Base-by-base conservation (phyloP, 2,329 filamentous ascomycete species). In the Penicillium expansum region DNA sequence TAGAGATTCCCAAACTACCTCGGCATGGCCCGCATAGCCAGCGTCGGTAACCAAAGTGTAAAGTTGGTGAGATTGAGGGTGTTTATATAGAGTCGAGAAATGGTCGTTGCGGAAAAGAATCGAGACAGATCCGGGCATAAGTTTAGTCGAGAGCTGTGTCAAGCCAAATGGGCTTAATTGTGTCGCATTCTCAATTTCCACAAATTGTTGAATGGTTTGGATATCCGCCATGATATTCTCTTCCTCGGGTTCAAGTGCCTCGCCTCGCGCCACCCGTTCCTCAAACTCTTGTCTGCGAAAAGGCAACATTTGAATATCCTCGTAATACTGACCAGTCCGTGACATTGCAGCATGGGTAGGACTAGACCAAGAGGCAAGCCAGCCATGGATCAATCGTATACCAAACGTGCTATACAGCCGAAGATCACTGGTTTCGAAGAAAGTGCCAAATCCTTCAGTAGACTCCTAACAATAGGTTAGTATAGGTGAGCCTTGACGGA, bases 101-200 rank as follows among this genome's bases (percentile, higher is more conserved):
- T 99, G 94, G 69, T 99, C 93, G 67, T 99, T 99, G 27, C 94
- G 86, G 78, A 99, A 99, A 1, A 99, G 76, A 48, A 99, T 97
- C 0, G 91, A 91, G 60, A 97, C 85, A 1, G 89, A 86, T 1
- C 92, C 93, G 1, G 91, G 88, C 13, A 83, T 78, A 56, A 97
- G 82, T 6, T 83, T 86, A 49, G 85, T 83, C 0, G 82, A 82
- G 38, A 97, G 86, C 1, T 89, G 84, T 38, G 89, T 83, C 2
- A 99, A 80, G 0, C 94, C 94, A 73, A 88, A 89, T 0, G 84
- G 79, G 0, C 94, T 97, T 22, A 99, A 79, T 67, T 99, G 94
- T 0, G 94, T 97, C 0, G 91, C 88, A 59, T 91, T 92, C 1
- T 80, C 82, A 14, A 77, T 61, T 4, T 80, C 77, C n/a, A 97